Conservation (phyloP, 2,329 filamentous ascomycete species). For the Hansfordia pulvinata region DNA sequence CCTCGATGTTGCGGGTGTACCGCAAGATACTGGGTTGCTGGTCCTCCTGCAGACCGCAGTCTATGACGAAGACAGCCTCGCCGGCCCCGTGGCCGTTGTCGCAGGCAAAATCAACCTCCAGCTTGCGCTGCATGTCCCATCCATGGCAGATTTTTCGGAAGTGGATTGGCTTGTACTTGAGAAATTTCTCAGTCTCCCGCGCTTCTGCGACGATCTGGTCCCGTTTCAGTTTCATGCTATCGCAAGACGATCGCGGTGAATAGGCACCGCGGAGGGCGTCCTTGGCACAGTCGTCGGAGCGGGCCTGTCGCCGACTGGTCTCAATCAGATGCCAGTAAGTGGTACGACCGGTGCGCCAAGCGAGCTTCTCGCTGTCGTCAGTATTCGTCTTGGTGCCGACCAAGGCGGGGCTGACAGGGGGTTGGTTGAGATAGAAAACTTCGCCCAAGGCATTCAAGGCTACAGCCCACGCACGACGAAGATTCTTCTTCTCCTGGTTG, state of each 20-base stretch:
- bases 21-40: constrained; percentile 28
- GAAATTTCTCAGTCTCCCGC: constrained; percentile 65
- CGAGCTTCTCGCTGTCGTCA: constrained; percentile 47
- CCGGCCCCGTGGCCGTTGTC: constrained; percentile 66
- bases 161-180: constrained; percentile 59
- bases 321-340: constrained; percentile 75
- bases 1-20: constrained; percentile 24
- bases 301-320: constrained; percentile 56
- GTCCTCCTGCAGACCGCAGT: constrained; percentile 54
- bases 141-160: constrained; percentile 67
- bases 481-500: constrained; percentile 52
- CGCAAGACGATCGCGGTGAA: constrained; percentile 65
- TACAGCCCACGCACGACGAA: constrained; percentile 75
- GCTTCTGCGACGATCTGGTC: constrained; percentile 66
- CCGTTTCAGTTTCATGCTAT: constrained; percentile 55
- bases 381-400: constrained; percentile 31
- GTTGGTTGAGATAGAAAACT: constrained; percentile 68
- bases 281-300: constrained; percentile 59
- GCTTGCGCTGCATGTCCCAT: constrained; percentile 81
- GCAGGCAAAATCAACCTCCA: constrained; percentile 81
- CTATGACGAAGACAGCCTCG: constrained; percentile 63
- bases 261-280: constrained; percentile 59
- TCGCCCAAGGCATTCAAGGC: constrained; percentile 91
- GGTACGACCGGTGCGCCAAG: constrained; percentile 70
- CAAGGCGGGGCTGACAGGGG: constrained; percentile 44